phyloP scores from a whole-genome alignment of 2,329 filamentous ascomycete species.

The Ilyonectria robusta region DNA sequence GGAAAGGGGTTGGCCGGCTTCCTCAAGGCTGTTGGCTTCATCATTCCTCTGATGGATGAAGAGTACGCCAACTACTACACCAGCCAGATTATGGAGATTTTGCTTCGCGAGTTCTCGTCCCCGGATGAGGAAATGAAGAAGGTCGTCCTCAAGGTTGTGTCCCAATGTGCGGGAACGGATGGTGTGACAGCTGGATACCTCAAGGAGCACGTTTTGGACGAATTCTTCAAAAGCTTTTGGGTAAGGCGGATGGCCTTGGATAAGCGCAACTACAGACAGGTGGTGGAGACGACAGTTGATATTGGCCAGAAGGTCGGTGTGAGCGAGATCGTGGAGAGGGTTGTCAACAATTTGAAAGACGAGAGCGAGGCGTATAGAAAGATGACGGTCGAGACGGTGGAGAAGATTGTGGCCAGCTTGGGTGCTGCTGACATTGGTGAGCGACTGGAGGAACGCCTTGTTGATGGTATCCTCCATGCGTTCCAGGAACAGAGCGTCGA shows the following conservation, averaged over 20 bases:
- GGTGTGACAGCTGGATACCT: constrained; percentile 96
- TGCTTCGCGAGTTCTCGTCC: constrained; percentile 94
- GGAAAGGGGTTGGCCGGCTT: constrained; percentile 97
- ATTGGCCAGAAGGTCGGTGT: constrained; percentile 98
- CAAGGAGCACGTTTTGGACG: constrained; percentile 93
- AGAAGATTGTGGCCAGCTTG: constrained; percentile 94
- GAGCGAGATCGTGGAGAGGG: constrained; percentile 92
- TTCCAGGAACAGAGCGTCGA: constrained; percentile 99
- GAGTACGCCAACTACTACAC: constrained; percentile 99
- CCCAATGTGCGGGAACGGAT: constrained; percentile 93
- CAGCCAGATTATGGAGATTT: constrained; percentile 98
- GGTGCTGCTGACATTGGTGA: constrained; percentile 96
- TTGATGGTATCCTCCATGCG: constrained; percentile 94
- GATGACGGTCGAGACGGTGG: constrained; percentile 98
- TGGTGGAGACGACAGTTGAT: constrained; percentile 98
- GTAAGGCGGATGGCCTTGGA: constrained; percentile 96
- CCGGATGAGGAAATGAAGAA: constrained; percentile 99
- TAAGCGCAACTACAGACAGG: constrained; percentile 97
- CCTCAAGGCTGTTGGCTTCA: constrained; percentile 96
- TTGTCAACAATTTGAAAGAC: constrained; percentile 96
- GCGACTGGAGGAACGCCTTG: constrained; percentile 90
- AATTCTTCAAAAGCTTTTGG: constrained; percentile 99
- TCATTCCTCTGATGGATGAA: constrained; percentile 99
- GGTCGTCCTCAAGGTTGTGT: constrained; percentile 96
- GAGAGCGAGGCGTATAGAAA: constrained; percentile 98